Evolutionary conservation across 768 basidiomycete species (phyloP).

Genomic region (Lentinula sp.): DNA sequence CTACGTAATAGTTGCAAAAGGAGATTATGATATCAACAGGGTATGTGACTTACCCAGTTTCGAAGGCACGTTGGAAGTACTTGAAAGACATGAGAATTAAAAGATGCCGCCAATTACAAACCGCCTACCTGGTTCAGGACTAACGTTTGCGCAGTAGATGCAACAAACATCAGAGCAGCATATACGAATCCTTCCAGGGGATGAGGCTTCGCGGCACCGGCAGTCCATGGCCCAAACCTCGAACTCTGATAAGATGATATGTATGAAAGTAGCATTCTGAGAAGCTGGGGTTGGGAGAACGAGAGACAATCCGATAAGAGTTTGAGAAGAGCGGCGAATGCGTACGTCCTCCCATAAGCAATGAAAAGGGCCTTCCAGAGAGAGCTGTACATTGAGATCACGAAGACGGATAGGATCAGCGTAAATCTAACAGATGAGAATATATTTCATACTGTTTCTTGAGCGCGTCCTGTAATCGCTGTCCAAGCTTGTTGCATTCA

Average conservation of each 20-base stretch:
- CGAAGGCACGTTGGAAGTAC: conserved; percentile 83
- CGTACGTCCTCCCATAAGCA: conserved; percentile 77
- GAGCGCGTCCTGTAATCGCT: conserved; percentile 54
- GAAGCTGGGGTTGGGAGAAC: conserved; percentile 84
- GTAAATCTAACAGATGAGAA: background rate
- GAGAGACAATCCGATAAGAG: conserved; percentile 72
- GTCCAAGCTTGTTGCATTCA: conserved; percentile 63
- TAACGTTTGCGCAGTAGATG: conserved; percentile 73
- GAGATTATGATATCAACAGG: background rate
- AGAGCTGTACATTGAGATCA: conserved; percentile 27
- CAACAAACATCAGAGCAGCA: conserved; percentile 72
- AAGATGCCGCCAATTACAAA: background rate
- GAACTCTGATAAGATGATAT: conserved; percentile 70
- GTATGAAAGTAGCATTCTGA: conserved; percentile 73
- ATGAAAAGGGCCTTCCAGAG: conserved; percentile 70
- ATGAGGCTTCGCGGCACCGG: conserved; percentile 21
- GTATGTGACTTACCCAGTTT: conserved; percentile 44
- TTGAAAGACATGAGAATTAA: conserved; percentile 18
- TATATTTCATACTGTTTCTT: conserved; percentile 46
- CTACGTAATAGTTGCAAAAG: conserved; percentile 21
- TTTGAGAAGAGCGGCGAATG: conserved; percentile 59
- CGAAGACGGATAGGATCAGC: too few relatives aligned
- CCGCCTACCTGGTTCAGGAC: conserved; percentile 67
- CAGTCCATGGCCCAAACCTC: conserved; percentile 26
- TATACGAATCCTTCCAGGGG: conserved; percentile 68